These are phyloP conservation scores for Lophiostoma macrostomum DNA, from an alignment of 495 filamentous ascomycete genomes.

Conservation along the genomic window DNA sequence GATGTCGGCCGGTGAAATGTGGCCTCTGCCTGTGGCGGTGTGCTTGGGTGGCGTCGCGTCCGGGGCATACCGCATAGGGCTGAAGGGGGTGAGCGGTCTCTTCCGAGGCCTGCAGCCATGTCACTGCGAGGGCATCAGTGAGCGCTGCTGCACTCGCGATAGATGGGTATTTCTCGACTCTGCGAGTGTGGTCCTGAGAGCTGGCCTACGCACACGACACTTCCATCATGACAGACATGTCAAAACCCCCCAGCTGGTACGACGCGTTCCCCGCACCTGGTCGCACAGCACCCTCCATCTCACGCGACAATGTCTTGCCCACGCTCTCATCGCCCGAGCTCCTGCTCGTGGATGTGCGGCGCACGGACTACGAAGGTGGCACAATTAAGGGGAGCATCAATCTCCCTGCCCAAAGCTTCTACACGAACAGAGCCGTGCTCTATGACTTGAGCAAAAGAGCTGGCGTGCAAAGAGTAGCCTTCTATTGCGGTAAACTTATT, in stretches of 20 bases:
- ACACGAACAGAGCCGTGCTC: conserved; percentile 40
- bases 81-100: neutral
- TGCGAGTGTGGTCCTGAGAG: too few relatives aligned
- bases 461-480: conserved; percentile 46
- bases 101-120: neutral
- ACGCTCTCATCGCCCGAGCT: conserved; percentile 18
- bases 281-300: conserved; percentile 21
- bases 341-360: conserved; percentile 40
- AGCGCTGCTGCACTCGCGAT: too few relatives aligned
- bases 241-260: conserved; percentile 12
- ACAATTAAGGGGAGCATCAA: conserved; percentile 49
- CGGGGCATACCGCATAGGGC: too few relatives aligned
- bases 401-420: conserved; percentile 51
- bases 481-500: conserved; percentile 52
- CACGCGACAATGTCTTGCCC: conserved; percentile 23
- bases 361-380: conserved; percentile 47
- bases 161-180: too few relatives aligned
- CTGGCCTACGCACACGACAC: neutral
- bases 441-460: conserved; percentile 45
- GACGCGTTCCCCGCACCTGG: conserved; percentile 23
- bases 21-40: conserved; percentile 20
- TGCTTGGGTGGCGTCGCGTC: too few relatives aligned
- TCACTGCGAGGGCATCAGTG: too few relatives aligned
- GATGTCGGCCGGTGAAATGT: conserved; percentile 10
- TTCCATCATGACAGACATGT: conserved; percentile 4